A percentile compares a stretch with the other conserved stretches of the same genome.
These are phyloP conservation scores for Leishmania aethiopica DNA, from an alignment of 208 protist genomes.

Conservation along the genomic window DNA sequence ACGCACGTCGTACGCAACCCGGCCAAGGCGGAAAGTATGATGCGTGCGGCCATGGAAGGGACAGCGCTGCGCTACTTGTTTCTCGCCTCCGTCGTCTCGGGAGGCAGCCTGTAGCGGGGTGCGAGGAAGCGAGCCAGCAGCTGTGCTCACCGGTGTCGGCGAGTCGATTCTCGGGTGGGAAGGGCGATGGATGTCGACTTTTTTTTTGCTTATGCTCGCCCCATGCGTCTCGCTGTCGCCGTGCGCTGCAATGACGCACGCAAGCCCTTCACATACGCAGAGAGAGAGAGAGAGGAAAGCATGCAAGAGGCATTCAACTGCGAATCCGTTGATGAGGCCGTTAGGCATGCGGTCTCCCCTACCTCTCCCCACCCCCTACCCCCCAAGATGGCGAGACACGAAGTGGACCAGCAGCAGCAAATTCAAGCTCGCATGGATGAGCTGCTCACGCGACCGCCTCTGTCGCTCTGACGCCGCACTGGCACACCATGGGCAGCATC, in stretches of 20 bases:
- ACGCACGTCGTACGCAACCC: conserved; percentile 33
- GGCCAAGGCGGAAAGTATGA: conserved; percentile 29
- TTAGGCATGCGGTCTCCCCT: not conserved
- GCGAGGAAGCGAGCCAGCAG: not conserved
- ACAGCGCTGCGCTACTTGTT: conserved; percentile 37
- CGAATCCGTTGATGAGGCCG: not conserved
- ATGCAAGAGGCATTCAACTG: too few species aligned
- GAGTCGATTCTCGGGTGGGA: not conserved
- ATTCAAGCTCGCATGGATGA: too few species aligned
- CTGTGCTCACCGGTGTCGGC: not conserved
- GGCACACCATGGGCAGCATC: not conserved
- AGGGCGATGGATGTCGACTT: not conserved
- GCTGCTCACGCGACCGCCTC: not conserved
- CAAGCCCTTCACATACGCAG: not conserved
- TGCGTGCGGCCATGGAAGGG: conserved; percentile 43
- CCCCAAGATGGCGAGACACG: not conserved
- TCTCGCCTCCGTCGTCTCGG: conserved; percentile 14
- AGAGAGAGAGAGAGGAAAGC: not conserved
- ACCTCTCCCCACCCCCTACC: too few species aligned
- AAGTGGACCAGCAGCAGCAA: too few species aligned
- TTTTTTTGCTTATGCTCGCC: not conserved
- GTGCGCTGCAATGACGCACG: not conserved
- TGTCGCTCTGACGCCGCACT: not conserved
- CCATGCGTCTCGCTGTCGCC: not conserved
- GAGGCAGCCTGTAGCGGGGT: not conserved